phyloP scores from a whole-genome alignment of 1,139 yeast genomes.

The Pichia sp. region DNA sequence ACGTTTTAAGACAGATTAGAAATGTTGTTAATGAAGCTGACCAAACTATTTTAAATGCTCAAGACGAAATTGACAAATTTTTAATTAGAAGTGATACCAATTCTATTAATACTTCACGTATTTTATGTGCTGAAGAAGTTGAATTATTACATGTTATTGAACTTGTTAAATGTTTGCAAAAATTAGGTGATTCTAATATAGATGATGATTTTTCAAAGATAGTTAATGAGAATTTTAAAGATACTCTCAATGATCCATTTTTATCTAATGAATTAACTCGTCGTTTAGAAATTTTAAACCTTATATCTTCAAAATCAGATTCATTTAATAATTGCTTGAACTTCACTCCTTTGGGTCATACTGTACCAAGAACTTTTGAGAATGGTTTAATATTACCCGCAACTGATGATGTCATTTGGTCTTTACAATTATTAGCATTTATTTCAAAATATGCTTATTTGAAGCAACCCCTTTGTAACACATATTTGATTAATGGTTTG shows the following conservation, averaged over 20 bases:
- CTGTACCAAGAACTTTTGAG: constrained; percentile 58
- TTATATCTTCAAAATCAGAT: constrained; percentile 15
- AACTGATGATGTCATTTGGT: constrained; percentile 93
- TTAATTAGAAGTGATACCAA: constrained; percentile 8
- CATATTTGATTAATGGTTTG: constrained; percentile 55
- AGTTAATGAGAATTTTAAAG: constrained; percentile 21
- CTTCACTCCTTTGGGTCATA: constrained; percentile 11
- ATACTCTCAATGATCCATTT: constrained; percentile 20
- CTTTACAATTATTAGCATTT: constrained; percentile 83
- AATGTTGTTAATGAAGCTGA: constrained; percentile 23
- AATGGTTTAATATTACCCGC: constrained; percentile 78
- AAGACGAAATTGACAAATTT: constrained; percentile 18
- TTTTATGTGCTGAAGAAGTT: constrained; percentile 23
- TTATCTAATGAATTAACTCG: constrained; percentile 23
- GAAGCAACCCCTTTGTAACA: constrained; percentile 65
- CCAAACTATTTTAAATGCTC: constrained; percentile 24
- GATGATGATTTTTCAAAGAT: constrained; percentile 15
- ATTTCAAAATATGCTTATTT: constrained; percentile 84
- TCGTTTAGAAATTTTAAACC: constrained; percentile 25
- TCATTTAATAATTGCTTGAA: constrained; percentile 3
- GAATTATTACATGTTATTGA: constrained; percentile 24
- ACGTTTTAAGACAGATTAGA: constrained; percentile 24
- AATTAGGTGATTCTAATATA: constrained; percentile 16
- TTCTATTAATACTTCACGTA: not conserved
- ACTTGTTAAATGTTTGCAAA: constrained; percentile 23